phyloP scores from a whole-genome alignment of 176 grass and related monocot genomes.

The Bolboschoenus planiculmis region DNA sequence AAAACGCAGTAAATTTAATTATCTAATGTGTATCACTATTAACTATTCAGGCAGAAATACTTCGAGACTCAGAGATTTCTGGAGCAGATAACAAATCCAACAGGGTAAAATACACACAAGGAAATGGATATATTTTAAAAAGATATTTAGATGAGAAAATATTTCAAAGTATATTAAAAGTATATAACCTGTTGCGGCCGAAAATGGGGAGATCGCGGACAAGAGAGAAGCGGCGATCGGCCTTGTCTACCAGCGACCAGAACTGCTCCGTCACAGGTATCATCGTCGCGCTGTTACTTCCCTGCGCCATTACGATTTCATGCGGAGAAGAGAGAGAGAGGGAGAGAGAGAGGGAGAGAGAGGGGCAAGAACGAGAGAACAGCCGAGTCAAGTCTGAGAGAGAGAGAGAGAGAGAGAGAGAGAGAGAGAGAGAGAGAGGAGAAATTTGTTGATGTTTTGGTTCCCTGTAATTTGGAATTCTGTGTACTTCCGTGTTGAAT shows the following conservation, averaged over 20 bases:
- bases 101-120: background rate
- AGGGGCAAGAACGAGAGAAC: background rate
- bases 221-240: slow-evolving; percentile 74
- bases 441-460: background rate
- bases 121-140: background rate
- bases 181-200: slow-evolving; percentile 43
- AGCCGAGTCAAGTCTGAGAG: background rate
- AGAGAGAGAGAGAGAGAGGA: background rate
- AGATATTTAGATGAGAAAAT: background rate
- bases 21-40: background rate
- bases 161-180: background rate
- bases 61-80: background rate
- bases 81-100: background rate
- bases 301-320: slow-evolving; percentile 14
- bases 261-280: slow-evolving; percentile 59
- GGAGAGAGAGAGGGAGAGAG: background rate
- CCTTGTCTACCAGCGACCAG: slow-evolving; percentile 93
- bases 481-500: background rate
- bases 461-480: background rate
- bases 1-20: background rate
- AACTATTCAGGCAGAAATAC: background rate
- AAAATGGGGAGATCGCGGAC: slow-evolving; percentile 72
- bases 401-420: slow-evolving; percentile 3
- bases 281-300: slow-evolving; percentile 22
- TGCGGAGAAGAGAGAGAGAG: background rate